phyloP scores from a whole-genome alignment of 441 rosid species.

The Syzygium syzygioides region DNA sequence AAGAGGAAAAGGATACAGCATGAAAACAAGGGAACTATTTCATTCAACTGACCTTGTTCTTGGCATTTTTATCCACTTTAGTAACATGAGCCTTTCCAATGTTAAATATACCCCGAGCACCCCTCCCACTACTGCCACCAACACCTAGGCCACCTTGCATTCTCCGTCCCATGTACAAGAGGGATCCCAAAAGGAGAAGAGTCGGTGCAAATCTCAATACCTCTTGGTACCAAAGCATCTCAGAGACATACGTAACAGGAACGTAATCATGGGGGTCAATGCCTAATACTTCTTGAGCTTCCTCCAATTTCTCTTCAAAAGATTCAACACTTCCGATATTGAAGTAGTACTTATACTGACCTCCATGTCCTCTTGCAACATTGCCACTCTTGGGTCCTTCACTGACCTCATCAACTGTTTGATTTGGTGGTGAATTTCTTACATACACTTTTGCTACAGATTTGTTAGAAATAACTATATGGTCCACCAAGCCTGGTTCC shows the following conservation, averaged over 20 bases:
- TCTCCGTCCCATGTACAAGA: slow-evolving; percentile 41
- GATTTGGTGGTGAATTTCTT: slow-evolving; percentile 37
- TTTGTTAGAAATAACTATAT: slow-evolving; percentile 58
- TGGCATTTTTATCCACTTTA: slow-evolving; percentile 62
- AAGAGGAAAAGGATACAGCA: not conserved
- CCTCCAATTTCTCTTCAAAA: slow-evolving; percentile 71
- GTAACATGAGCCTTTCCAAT: slow-evolving; percentile 72
- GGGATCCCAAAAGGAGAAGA: slow-evolving; percentile 50
- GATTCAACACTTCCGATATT: slow-evolving; percentile 70
- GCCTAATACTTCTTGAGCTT: slow-evolving; percentile 60
- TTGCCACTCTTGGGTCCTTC: slow-evolving; percentile 26
- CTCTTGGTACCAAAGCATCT: slow-evolving; percentile 59
- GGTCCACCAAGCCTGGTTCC: slow-evolving; percentile 77
- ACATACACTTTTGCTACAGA: slow-evolving; percentile 69
- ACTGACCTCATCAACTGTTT: slow-evolving; percentile 23
- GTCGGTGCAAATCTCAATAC: slow-evolving; percentile 56
- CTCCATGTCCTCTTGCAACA: slow-evolving; percentile 31
- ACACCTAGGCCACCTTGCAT: slow-evolving; percentile 67
- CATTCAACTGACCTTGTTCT: slow-evolving; percentile 52
- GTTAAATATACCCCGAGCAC: slow-evolving; percentile 67
- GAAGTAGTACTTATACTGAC: slow-evolving; percentile 58
- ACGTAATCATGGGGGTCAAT: slow-evolving; percentile 49
- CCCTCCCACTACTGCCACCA: slow-evolving; percentile 57
- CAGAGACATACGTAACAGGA: slow-evolving; percentile 58
- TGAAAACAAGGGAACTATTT: not conserved